These are phyloP conservation scores for Fagopyrum esculentum DNA, from an alignment of 148 eudicot species.

Conservation along the genomic window DNA sequence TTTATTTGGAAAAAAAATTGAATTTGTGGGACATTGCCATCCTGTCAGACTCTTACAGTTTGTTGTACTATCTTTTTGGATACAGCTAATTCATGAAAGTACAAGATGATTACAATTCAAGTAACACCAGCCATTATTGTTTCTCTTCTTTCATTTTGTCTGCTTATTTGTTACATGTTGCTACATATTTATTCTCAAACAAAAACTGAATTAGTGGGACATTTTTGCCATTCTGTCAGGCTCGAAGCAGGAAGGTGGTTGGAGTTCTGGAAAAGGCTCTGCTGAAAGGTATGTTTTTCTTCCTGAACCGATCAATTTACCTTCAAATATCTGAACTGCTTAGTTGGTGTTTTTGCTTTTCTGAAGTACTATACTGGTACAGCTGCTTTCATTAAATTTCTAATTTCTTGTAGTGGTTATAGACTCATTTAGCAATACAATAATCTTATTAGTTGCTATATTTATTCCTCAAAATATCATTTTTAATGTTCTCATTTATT, in stretches of 20 bases:
- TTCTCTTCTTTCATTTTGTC: neutral
- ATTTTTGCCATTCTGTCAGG: conserved; percentile 5
- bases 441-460: neutral
- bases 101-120: neutral
- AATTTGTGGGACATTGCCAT: too few relatives aligned
- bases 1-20: too few relatives aligned
- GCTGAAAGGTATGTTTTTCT: conserved; percentile 1
- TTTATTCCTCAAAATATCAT: neutral
- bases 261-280: neutral
- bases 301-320: neutral
- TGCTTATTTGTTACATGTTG: neutral
- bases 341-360: neutral
- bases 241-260: neutral
- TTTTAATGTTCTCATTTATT: neutral
- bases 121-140: neutral
- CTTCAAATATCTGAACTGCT: neutral
- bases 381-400: neutral
- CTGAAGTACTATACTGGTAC: neutral
- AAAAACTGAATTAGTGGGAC: neutral
- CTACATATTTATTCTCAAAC: neutral
- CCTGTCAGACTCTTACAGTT: too few relatives aligned
- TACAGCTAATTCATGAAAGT: neutral
- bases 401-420: neutral
- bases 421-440: too few relatives aligned
- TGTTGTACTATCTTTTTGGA: neutral